These are phyloP conservation scores for Psophocarpus tetragonolobus DNA, from an alignment of 306 rosid species.

Conservation along the genomic window DNA sequence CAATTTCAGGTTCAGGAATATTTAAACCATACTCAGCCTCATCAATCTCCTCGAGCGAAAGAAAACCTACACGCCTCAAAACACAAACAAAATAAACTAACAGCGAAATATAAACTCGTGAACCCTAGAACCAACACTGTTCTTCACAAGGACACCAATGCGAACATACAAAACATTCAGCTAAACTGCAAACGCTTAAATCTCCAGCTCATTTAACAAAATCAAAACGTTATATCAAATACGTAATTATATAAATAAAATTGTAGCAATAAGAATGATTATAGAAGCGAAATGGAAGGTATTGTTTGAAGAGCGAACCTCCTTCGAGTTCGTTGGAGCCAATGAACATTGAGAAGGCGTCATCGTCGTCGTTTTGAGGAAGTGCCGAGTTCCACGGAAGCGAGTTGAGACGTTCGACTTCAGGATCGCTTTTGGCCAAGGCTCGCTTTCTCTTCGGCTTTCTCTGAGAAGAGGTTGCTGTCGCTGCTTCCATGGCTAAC, in stretches of 20 bases:
- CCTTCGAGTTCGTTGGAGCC: conserved; percentile 89
- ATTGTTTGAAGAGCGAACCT: conserved; percentile 46
- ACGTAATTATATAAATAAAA: background rate
- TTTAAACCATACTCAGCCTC: conserved; percentile 68
- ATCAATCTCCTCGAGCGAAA: conserved; percentile 87
- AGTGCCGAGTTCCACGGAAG: conserved; percentile 72
- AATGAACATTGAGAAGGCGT: conserved; percentile 49
- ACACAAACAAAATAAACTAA: background rate
- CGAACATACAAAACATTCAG: background rate
- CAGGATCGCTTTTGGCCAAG: conserved; percentile 35
- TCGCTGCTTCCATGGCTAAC: conserved; percentile 41
- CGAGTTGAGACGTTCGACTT: conserved; percentile 59
- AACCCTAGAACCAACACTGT: background rate
- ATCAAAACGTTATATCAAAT: background rate
- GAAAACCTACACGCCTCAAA: conserved; percentile 55
- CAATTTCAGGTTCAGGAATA: conserved; percentile 55
- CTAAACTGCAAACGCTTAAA: background rate
- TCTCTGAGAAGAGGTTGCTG: conserved; percentile 27
- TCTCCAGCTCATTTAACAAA: background rate
- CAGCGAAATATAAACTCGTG: background rate
- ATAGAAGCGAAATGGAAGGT: background rate
- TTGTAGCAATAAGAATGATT: background rate
- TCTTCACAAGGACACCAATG: background rate
- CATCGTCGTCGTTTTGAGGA: conserved; percentile 40
- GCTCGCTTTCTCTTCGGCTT: conserved; percentile 48